Percentiles rank a stretch among this genome's conserved stretches.
Evolutionary conservation across 176 grass and related monocot genomes (phyloP).

Genomic region (Urochloa ruziziensis): DNA sequence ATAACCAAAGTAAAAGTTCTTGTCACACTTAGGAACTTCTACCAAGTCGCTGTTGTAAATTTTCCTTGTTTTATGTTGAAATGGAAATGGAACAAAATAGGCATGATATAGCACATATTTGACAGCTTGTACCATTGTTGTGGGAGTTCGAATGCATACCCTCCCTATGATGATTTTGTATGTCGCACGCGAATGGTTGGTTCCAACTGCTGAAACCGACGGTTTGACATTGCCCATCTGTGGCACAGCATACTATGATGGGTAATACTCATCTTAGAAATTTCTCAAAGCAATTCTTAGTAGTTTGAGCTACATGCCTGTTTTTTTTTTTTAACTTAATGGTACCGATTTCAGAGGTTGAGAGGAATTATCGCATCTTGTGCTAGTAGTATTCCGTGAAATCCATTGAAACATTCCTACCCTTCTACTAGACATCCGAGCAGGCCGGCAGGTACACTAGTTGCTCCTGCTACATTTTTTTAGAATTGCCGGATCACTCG

Average conservation of each 20-base stretch:
- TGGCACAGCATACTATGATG: background rate
- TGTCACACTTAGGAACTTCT: background rate
- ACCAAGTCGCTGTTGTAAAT: constrained; percentile 11
- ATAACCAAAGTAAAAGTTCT: background rate
- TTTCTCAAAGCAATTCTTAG: background rate
- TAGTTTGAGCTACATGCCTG: background rate
- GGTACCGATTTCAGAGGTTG: no score
- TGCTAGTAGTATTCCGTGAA: background rate
- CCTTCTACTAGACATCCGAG: background rate
- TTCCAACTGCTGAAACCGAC: background rate
- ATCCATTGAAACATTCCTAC: background rate
- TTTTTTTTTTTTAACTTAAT: background rate
- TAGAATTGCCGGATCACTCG: background rate
- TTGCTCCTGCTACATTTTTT: background rate
- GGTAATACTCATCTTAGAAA: background rate
- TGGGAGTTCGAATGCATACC: background rate
- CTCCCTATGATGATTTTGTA: background rate
- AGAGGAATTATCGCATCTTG: background rate
- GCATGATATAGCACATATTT: background rate
- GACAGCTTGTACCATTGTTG: background rate
- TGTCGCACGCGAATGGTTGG: background rate
- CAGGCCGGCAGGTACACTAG: background rate
- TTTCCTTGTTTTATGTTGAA: background rate
- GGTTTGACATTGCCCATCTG: background rate
- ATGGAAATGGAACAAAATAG: background rate